Percentiles rank a stretch among this genome's conserved stretches.
These are phyloP conservation scores for Penicillium sp. DNA, from an alignment of 2,329 filamentous ascomycete species.

Conservation along the genomic window DNA sequence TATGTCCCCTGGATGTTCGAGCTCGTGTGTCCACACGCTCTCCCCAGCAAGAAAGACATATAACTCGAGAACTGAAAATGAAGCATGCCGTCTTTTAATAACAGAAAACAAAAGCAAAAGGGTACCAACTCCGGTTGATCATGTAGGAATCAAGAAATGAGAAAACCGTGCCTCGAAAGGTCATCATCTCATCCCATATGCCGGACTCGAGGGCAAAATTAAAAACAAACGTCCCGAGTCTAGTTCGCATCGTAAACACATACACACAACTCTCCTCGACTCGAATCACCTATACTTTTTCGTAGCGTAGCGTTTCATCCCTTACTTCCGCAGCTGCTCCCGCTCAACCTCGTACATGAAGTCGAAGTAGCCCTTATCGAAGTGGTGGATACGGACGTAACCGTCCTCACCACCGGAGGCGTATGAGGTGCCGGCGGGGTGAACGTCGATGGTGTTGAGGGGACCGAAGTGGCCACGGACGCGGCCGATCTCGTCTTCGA, in stretches of 20 bases:
- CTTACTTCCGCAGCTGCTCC: slow-evolving; percentile 59
- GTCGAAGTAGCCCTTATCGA: slow-evolving; percentile 98
- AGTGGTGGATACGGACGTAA: slow-evolving; percentile 97
- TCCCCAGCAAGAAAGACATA: slow-evolving; percentile 15
- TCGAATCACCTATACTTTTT: slow-evolving; percentile 24
- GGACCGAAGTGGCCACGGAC: slow-evolving; percentile 97
- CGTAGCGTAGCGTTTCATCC: slow-evolving; percentile 13
- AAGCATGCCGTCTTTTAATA: slow-evolving; percentile 38
- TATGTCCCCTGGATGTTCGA: slow-evolving; percentile 8
- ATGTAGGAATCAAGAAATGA: slow-evolving; percentile 39
- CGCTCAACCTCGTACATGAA: slow-evolving; percentile 98
- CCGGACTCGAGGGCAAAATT: slow-evolving; percentile 21
- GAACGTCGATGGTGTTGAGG: slow-evolving; percentile 91
- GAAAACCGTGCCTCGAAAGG: slow-evolving; percentile 36
- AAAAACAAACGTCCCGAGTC: slow-evolving; percentile 20
- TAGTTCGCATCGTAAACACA: slow-evolving; percentile 39
- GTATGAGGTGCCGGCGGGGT: slow-evolving; percentile 89
- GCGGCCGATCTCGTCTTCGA: slow-evolving; percentile 97
- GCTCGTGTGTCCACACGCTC: slow-evolving; percentile 1
- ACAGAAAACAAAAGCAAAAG: slow-evolving; percentile 32
- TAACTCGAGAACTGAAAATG: slow-evolving; percentile 21
- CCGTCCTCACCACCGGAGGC: slow-evolving; percentile 96
- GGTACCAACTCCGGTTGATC: slow-evolving; percentile 43
- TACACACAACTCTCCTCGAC: slow-evolving; percentile 33
- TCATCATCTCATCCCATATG: slow-evolving; percentile 31